Evolutionary conservation across 331 rosid genomes (phyloP).

Genomic region (Quercus phellos): DNA sequence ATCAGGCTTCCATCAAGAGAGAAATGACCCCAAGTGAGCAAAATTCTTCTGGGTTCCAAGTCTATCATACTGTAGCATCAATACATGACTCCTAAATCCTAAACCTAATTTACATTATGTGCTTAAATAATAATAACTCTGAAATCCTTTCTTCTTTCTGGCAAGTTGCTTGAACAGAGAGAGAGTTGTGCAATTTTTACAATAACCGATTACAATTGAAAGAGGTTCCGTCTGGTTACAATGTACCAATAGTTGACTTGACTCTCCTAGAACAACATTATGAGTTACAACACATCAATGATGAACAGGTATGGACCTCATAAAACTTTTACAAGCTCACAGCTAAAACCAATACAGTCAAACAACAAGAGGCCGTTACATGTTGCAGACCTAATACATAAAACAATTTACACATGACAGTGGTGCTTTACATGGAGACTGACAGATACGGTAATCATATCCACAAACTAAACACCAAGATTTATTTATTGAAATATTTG

Average conservation of each 20-base stretch:
- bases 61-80: not conserved
- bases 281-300: slow-evolving; percentile 14
- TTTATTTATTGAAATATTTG: not conserved
- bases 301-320: not conserved
- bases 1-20: not conserved
- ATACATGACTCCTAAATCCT: slow-evolving; percentile 2
- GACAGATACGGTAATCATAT: not conserved
- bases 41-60: not conserved
- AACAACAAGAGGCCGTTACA: slow-evolving; percentile 18
- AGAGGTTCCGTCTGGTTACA: slow-evolving; percentile 5
- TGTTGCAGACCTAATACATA: slow-evolving; percentile 17
- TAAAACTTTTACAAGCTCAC: slow-evolving; percentile 19
- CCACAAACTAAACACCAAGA: not conserved
- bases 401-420: slow-evolving; percentile 9
- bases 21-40: not conserved
- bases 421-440: not conserved
- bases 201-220: slow-evolving; percentile 16
- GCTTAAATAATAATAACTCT: not conserved
- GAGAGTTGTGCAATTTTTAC: slow-evolving; percentile 4
- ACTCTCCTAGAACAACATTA: not conserved
- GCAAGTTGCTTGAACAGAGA: slow-evolving; percentile 9
- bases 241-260: not conserved
- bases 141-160: not conserved
- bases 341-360: slow-evolving; percentile 7
- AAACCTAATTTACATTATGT: slow-evolving; percentile 5